Base-by-base conservation (phyloP, 2,329 filamentous ascomycete species). In the Tolypocladium endophyticum region DNA sequence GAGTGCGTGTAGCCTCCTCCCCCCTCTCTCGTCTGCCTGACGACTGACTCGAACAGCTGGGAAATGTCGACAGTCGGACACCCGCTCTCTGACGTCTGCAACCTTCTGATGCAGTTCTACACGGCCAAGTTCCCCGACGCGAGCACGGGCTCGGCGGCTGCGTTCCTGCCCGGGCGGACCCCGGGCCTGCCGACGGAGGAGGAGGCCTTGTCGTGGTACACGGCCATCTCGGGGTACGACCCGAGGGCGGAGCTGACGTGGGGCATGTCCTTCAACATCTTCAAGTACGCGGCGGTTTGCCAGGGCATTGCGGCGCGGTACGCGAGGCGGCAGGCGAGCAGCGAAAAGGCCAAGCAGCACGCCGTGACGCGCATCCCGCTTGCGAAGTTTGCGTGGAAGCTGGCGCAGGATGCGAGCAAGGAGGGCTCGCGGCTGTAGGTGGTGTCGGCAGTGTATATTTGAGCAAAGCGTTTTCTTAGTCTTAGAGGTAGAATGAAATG, bases 41-140 rank as follows among this genome's bases (percentile, higher is more conserved):
- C 23, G 14, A 33, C 55, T 57, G 39, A 57, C 39, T 1, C 9
- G 20, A 25, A 69, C 68, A 85, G 82, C 76, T 97, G 93, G 93
- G 94, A 97, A 77, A 96, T 99, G 91, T 92, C 91, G 41, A 97
- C 94, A 0, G 87, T 97, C 59, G 94, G 94, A n/a, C 93, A 99
- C 72, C 94, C 94, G 1, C 82, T 97, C 28, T 93, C 89, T 7
- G 94, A 99, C 71, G 78, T 97, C 47, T 87, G 87, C 72, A 97
- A 97, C 74, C 79, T 97, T 23, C 63, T 77, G 57, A 76, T 69
- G 59, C 74, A 72, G 57, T 78, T 75, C 66, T 76, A 72, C 68
- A 71, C 70, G 57, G 70, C 73, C 39, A 65, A 68, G 57, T 57
- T 66, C 39, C 57, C 64, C 14, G 66, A 62, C 30, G 62, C 66